Evolutionary conservation across 2,329 filamentous ascomycete genomes (phyloP), one percentile per base, ranked within the genome.

Genomic region (Aaosphaeria pasadenensis): DNA sequence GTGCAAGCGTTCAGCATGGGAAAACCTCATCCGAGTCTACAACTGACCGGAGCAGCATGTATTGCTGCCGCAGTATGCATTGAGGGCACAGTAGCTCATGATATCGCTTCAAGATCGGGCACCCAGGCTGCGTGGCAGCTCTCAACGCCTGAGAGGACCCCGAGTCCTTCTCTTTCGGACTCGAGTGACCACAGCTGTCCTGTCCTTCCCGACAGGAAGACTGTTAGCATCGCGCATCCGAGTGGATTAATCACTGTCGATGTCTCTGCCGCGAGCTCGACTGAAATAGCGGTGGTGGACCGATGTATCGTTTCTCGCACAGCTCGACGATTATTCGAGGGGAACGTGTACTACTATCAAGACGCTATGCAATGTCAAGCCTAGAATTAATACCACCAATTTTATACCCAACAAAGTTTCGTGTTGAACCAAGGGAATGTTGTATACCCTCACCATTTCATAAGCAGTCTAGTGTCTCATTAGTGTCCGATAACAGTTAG

Each of bases 31-130:
- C 63, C 64, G 29, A 64, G 60, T 40, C 45, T 67, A 42, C 64
- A 67, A 43, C 54, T 67, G n/a, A 67, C 63, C 6, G 64, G 64
- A 3, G 64, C 64, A 6, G 64, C 64, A 7, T 67, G 62, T 43
- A 43, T 67, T 11, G 62, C 52, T 5, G 56, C 62, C 11, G 63
- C 63, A 6, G 58, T 57, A 7, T 66, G 62, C 41, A 59, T 60
- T 11, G 50, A 60, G 29, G 64, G 60, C 24, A 66, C 62, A 3
- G 48, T 66, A 1, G 62, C 62, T 7, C 53, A 64, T 29, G 17
- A 41, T 11, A 24, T 9, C 17, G 11, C 11, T 11, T 41, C 39
- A 41, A 24, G 4, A 4, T 41, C 17, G 9, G 17, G 17, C 2
- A 24, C 17, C 17, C 17, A 24, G 17, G 17, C 17, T 24, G 17